Evolutionary conservation across 2,329 filamentous ascomycete genomes (phyloP).

Genomic region (Aspergillus clavatus): DNA sequence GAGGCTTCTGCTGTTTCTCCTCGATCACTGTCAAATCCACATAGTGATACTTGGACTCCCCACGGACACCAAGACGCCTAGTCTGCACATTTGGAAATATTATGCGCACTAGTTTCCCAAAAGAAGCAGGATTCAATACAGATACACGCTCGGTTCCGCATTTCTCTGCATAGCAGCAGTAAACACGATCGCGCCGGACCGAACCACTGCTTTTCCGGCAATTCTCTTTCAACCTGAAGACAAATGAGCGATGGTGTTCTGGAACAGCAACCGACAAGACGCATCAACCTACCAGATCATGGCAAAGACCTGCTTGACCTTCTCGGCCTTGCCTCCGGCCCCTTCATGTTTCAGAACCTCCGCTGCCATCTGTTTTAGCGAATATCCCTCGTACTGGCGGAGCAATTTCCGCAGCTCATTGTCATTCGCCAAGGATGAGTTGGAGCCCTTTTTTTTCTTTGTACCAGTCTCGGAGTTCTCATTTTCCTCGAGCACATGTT

Average conservation of each 20-base stretch:
- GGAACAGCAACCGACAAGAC: neutral
- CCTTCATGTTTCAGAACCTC: slow-evolving; percentile 48
- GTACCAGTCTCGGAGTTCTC: slow-evolving; percentile 41
- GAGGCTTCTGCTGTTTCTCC: slow-evolving; percentile 37
- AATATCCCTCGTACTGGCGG: slow-evolving; percentile 44
- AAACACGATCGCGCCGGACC: slow-evolving; percentile 87
- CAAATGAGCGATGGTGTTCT: slow-evolving; percentile 8
- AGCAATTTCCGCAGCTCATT: slow-evolving; percentile 46
- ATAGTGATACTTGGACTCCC: slow-evolving; percentile 98
- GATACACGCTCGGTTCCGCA: slow-evolving; percentile 93
- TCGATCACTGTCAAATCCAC: slow-evolving; percentile 47
- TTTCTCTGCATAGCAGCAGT: slow-evolving; percentile 88
- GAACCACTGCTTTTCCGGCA: slow-evolving; percentile 53
- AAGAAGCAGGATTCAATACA: slow-evolving; percentile 92
- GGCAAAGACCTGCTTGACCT: slow-evolving; percentile 49
- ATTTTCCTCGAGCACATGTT: slow-evolving; percentile 37
- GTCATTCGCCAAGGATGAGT: slow-evolving; percentile 46
- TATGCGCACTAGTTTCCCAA: slow-evolving; percentile 93
- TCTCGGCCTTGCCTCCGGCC: slow-evolving; percentile 47
- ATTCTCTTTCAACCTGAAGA: slow-evolving; percentile 43
- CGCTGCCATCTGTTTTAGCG: slow-evolving; percentile 44
- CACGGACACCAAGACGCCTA: slow-evolving; percentile 81
- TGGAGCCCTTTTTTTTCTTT: slow-evolving; percentile 45
- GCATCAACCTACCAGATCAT: slow-evolving; percentile 46
- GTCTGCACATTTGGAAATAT: slow-evolving; percentile 95